Base-by-base conservation (phyloP, 164 flowering plant species). In the Sextonia rubra region DNA sequence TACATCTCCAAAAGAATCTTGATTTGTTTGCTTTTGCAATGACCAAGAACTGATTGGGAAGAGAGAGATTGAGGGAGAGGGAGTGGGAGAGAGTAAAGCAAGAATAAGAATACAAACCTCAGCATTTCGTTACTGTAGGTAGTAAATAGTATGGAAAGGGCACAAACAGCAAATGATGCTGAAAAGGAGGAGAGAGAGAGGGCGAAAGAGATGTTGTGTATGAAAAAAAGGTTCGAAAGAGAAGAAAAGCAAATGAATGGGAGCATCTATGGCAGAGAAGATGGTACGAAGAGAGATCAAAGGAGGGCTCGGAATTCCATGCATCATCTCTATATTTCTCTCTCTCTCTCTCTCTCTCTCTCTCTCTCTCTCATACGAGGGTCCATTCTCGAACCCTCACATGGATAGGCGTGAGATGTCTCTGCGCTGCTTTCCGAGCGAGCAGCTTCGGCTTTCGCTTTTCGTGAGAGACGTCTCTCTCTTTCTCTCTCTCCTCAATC, bases 291-390 rank as follows among this genome's bases (percentile, higher is more conserved):
- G 25, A 11, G 44, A 69, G 56, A 25, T 25, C 22, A 69, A 69
- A 52, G 63, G 63, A 5, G 18, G 72, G 72, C 72, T 55, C 72
- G 72, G 72, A 69, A 69, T 69, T 69, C 72, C 72, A 56, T 69
- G 72, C 62, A 56, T 55, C 48, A 29, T 22, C 25, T 11, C 23
- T 23, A 7, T 18, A 7, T 58, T 0, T 24, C 20, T 6, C 9
- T 32, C 9, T 32, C 37, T 32, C 37, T 37, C 44, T 37, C 11
- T 37, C 44, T 37, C 6, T 24, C 20, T 6, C 9, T 32, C 9
- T 32, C 37, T 32, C 37, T 37, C 44, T 37, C 11, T 37, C 44
- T 37, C 6, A 37, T 7, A 25, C 6, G 30, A 23, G 27, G 64
- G 64, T 27, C 61, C 23, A 6, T 22, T 22, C n/a, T 58, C 23